Evolutionary conservation across 805 yeast species (phyloP), one percentile per base, ranked within the genome.

Genomic region (Candida stauntonica): DNA sequence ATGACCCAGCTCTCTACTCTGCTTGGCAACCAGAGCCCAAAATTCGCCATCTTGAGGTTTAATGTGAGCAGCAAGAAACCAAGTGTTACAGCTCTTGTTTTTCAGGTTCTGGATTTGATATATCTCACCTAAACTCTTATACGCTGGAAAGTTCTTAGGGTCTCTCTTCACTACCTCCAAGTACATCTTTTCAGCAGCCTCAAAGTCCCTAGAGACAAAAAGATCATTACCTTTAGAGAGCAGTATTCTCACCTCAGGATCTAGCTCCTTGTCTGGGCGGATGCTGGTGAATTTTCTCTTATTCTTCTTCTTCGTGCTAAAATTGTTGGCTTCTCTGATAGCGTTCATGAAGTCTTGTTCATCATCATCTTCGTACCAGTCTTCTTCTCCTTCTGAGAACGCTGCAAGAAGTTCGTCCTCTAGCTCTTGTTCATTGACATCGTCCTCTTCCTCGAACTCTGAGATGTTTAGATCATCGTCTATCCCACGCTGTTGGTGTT

Each of bases 101-200:
- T 73, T 61, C 32, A 78, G 68, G 1, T 87, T 89, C 44, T 78
- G 81, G 36, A 73, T 65, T 39, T 77, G 71, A 47, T 84, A 81
- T 33, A 91, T 84, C 53, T 86, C 95, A 33, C 96, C 97, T 31
- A 88, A 63, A 0, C 94, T 84, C 52, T 84, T 81, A 66, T 89
- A 89, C 0, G 96, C 96, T 31, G 84, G 77, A 58, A 77, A 81
- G 56, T 85, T 83, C 47, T 75, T 75, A 12, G 86, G 81, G 54
- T 88, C 96, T 38, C 79, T 68, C 50, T 80, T 78, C 43, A 91
- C 79, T 11, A 87, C 94, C 44, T 77, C 86, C 48, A 68, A 64
- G 60, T 73, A 89, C 35, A 72, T 55, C 35, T 72, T 62, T 48
- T 75, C 72, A 0, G 94, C 91, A 1, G 63, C 68, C 21, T 70